Base-by-base conservation (phyloP, 345 rosid genomes). In the Lepidium sativum region DNA sequence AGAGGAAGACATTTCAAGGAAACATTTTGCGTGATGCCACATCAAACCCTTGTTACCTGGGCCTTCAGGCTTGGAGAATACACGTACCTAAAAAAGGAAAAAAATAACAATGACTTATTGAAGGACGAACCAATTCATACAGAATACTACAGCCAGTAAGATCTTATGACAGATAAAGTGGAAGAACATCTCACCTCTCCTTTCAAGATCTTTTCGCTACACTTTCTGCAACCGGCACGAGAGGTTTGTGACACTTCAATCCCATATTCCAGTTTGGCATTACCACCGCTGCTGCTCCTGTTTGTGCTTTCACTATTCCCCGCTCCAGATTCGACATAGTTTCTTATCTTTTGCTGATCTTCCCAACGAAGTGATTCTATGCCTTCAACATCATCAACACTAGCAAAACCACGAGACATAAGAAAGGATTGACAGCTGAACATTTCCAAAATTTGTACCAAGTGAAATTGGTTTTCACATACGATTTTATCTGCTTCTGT, bases 331-430 rank as follows among this genome's bases (percentile, higher is more conserved):
- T 89, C 92, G 48, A 83, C 80, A 62, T 85, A 81, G 32, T 75
- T 77, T 60, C 92, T 87, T 31, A 92, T 77, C 60, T 77, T 89
- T 68, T 92, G 86, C 68, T 92, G 98, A 79, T 92, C 98, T 69
- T 92, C 97, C 98, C 98, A 92, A 21, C 98, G 86, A 65, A 92
- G 91, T 15, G 84, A 74, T 72, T 92, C 98, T 65, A 83, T 27
- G 45, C 95, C 92, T 74, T 92, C 96, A 65, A 92, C 91, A 78
- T 92, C 98, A 78, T 89, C 92, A 70, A 75, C 54, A n/a, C 98
- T 92, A 75, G 17, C 43, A 61, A 61, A 18, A 70, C 13, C 42
- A 67, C 5, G 59, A 39, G 31, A 20, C 38, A 51, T 27, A 16
- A 23, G 14, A 53, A 58, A 16, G 15, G n/a, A 16, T 72, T 32